Percentiles rank a stretch among this genome's conserved stretches.
Evolutionary conservation across 2,329 filamentous ascomycete species (phyloP).

Genomic region (Didymella glomerata): DNA sequence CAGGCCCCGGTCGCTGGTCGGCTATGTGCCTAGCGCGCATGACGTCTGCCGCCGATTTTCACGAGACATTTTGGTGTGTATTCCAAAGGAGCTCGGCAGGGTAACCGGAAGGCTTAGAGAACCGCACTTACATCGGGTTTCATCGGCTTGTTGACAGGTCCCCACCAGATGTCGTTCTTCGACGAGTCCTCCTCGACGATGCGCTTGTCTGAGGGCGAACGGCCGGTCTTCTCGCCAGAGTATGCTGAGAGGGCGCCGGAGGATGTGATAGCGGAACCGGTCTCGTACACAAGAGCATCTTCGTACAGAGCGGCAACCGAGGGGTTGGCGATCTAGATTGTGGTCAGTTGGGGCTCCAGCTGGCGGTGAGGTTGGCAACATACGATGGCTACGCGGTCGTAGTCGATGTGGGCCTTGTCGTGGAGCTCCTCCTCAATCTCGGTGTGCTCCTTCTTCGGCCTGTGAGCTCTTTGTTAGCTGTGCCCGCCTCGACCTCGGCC

Average conservation of each 20-base stretch:
- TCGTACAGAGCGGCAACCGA: conserved; percentile 96
- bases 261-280: conserved; percentile 95
- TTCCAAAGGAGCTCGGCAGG: conserved; percentile 23
- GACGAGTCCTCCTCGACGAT: conserved; percentile 92
- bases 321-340: conserved; percentile 77
- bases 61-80: conserved; percentile 36
- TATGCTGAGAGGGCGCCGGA: conserved; percentile 95
- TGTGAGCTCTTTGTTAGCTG: conserved; percentile 52
- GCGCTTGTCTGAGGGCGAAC: conserved; percentile 96
- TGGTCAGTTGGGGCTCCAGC: conserved; percentile 24
- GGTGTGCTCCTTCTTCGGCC: conserved; percentile 86
- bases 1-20: conserved; percentile 41
- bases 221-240: conserved; percentile 97
- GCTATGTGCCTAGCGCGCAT: conserved; percentile 45
- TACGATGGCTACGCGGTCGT: conserved; percentile 97
- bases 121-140: conserved; percentile 79
- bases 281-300: conserved; percentile 98
- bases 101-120: conserved; percentile 22
- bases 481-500: conserved; percentile 2
- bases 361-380: conserved; percentile 48
- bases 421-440: conserved; percentile 98
- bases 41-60: conserved; percentile 44
- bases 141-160: conserved; percentile 99
- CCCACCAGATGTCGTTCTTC: conserved; percentile 97
- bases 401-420: conserved; percentile 98